A percentile compares a stretch with the other conserved stretches of the same genome.
These are phyloP conservation scores for Coprinellus micaceus DNA, from an alignment of 768 basidiomycete genomes.

Conservation along the genomic window DNA sequence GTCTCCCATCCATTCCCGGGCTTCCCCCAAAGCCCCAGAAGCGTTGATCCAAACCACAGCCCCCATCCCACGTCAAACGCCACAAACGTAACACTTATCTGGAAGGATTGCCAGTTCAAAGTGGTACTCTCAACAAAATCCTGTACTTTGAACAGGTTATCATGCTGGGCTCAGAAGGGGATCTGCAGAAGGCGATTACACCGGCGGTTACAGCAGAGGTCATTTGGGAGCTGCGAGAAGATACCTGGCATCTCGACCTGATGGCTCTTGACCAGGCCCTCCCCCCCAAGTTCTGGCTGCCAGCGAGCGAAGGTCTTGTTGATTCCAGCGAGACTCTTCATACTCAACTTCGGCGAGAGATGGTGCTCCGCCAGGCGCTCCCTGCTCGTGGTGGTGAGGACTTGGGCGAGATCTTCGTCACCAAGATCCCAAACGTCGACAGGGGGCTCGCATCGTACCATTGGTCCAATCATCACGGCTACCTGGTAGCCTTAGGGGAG, in stretches of 20 bases:
- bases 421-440: background rate
- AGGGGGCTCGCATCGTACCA: background rate
- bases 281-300: background rate
- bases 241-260: slow-evolving; percentile 1
- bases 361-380: background rate
- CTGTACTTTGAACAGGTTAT: background rate
- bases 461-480: background rate
- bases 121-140: background rate
- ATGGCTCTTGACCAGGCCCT: slow-evolving; percentile 2
- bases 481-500: background rate
- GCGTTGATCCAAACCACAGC: background rate
- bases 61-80: background rate
- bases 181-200: background rate
- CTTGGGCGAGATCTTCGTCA: background rate
- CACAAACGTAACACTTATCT: background rate
- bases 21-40: background rate
- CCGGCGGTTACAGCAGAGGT: background rate
- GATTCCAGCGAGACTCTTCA: background rate
- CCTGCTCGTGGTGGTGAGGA: background rate
- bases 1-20: no score
- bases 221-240: slow-evolving; percentile 3
- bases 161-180: background rate
- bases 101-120: background rate
- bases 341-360: background rate
- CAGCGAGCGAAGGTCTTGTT: background rate